phyloP scores from a whole-genome alignment of 2,329 filamentous ascomycete genomes.

The Colletotrichum lindemuthianum region DNA sequence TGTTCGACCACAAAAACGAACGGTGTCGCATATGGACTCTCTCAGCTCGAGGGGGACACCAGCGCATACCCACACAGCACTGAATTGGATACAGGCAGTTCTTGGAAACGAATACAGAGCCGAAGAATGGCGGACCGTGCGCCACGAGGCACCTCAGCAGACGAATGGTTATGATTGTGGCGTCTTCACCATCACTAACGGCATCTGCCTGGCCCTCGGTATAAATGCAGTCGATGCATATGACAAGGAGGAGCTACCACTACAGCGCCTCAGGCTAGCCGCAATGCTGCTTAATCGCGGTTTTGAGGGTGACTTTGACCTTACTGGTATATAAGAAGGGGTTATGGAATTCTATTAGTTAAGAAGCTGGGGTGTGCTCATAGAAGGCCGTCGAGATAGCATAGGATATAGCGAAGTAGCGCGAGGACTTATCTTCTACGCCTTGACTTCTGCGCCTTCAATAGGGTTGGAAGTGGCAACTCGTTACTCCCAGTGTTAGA shows the following conservation, averaged over 20 bases:
- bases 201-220: slow-evolving; percentile 68
- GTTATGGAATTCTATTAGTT: no score
- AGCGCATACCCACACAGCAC: slow-evolving; percentile 52
- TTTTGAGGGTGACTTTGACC: slow-evolving; percentile 68
- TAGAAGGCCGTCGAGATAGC: no score
- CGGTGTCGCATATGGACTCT: slow-evolving; percentile 77
- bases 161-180: slow-evolving; percentile 79
- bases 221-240: slow-evolving; percentile 63
- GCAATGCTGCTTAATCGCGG: slow-evolving; percentile 74
- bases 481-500: no score
- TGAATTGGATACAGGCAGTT: slow-evolving; percentile 67
- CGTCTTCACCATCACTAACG: slow-evolving; percentile 80
- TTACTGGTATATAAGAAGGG: slow-evolving; percentile 48
- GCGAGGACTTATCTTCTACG: no score
- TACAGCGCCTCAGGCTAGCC: slow-evolving; percentile 71
- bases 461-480: no score
- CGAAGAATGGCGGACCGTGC: slow-evolving; percentile 68
- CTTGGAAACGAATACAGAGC: slow-evolving; percentile 63
- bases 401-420: no score
- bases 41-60: slow-evolving; percentile 56
- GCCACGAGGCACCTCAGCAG: slow-evolving; percentile 65
- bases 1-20: slow-evolving; percentile 68
- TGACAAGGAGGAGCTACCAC: slow-evolving; percentile 62
- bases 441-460: no score
- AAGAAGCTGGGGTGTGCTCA: no score